Evolutionary conservation across 129 eudicot genomes (phyloP), one percentile per base, ranked within the genome.

Genomic region (Deinandra increscens): DNA sequence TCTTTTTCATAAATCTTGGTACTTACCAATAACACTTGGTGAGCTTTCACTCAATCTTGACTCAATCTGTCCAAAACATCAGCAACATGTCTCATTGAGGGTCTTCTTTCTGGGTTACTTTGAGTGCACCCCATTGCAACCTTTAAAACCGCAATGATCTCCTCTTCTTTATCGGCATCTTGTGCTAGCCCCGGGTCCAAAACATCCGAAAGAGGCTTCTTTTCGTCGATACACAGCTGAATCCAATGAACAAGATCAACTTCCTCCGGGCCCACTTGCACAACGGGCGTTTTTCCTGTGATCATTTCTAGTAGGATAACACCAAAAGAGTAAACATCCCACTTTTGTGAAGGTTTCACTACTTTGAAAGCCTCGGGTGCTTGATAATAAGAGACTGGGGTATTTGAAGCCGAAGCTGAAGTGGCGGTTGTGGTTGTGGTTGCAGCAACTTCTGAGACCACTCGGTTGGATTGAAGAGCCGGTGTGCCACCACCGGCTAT

Each of bases 281-380:
- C 80, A 6, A 93, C 54, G 0, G 98, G 85, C 15, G 91, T 23
- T 69, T 82, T 85, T 9, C 99, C 97, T 0, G 90, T 84, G 53
- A 93, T 83, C 92, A 93, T 79, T 64, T 93, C 99, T 12, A 93
- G 77, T 68, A 93, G 59, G 49, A 93, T 82, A 69, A 93, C 86
- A 14, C 99, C 99, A 26, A 79, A 89, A 6, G 99, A 93, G 79
- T 87, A 93, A 45, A 89, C 82, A 64, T 93, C 99, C 99, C 99
- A 93, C 33, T 93, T 93, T 45, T 93, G 99, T 5, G 99, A 93
- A 15, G 99, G 99, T 63, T 93, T 93, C 72, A 93, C 90, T 37
- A 78, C 86, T 79, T 93, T 93, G 13, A 93, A 72, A 1, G 93
- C 89, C 80, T 93, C 99, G 5, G 99, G 99, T 0, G 99, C 99